A percentile compares a stretch with the other conserved stretches of the same genome.
Evolutionary conservation across 2,329 filamentous ascomycete genomes (phyloP).

Genomic region (Botryotinia globosa): DNA sequence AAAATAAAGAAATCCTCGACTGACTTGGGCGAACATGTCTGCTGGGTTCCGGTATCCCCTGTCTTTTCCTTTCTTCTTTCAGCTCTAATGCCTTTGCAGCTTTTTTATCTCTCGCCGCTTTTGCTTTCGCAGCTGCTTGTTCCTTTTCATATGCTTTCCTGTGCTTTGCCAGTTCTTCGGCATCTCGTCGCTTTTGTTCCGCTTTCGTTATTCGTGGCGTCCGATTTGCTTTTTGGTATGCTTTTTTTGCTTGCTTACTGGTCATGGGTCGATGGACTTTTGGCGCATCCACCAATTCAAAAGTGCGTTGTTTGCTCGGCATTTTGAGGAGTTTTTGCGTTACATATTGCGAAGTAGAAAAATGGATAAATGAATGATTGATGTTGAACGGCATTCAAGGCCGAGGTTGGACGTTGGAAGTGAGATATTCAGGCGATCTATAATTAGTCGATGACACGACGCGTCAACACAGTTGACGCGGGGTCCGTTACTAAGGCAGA

Average conservation of each 20-base stretch:
- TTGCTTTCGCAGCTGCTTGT: constrained; percentile 52
- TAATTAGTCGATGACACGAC: neutral
- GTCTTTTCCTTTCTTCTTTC: constrained; percentile 49
- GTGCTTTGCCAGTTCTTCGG: constrained; percentile 42
- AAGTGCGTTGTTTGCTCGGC: constrained; percentile 28
- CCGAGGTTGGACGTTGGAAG: neutral
- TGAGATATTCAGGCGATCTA: neutral
- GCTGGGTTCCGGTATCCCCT: constrained; percentile 52
- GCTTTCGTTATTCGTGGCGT: constrained; percentile 44
- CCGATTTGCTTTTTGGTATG: constrained; percentile 44
- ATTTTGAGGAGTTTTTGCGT: neutral
- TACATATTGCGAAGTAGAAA: neutral
- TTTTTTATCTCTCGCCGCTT: constrained; percentile 52
- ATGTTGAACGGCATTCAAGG: neutral
- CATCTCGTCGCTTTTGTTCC: constrained; percentile 41
- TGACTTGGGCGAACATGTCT: constrained; percentile 52
- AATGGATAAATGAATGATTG: neutral
- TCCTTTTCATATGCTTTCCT: constrained; percentile 51
- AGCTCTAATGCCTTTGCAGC: constrained; percentile 52
- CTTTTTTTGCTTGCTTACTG: constrained; percentile 48
- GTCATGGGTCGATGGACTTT: constrained; percentile 46
- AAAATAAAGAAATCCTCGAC: constrained; percentile 54
- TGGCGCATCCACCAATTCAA: constrained; percentile 42
- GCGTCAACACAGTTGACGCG: neutral
- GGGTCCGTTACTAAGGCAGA: neutral